Evolutionary conservation across 257 asterid species (phyloP), one percentile per base, ranked within the genome.

Genomic region (Primulina eburnea): DNA sequence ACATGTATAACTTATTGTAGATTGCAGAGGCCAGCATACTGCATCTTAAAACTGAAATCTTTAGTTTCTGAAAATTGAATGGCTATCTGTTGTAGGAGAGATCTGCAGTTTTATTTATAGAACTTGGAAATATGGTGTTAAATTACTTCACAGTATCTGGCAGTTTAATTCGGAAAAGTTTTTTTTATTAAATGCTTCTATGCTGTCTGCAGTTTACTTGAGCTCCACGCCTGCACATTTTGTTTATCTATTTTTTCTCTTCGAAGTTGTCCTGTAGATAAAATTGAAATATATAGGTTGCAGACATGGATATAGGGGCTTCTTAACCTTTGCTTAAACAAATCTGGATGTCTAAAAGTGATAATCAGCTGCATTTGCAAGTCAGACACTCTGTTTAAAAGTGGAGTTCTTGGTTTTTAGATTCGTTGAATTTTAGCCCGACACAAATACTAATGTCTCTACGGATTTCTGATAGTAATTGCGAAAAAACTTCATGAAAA

Each of bases 401-500:
- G 52, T 66, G 65, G 24, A 17, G 34, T 59, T 37, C 70, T 28
- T 72, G 38, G 24, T 16, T 6, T 59, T 40, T 47, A 47, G 18
- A 37, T 24, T 60, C 8, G 62, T 21, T 29, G 43, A 65, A 72
- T 28, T 26, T 57, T 73, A 32, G 40, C 37, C 32, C 60, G 21
- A n/a, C 60, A 26, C 61, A 53, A 59, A 55, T 62, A 67, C 67
- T 61, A 33, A 68, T 38, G 62, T 16, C 74, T 63, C 64, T 28
- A 26, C 14, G 50, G 30, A 26, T 70, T 4, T 50, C 40, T 68
- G 24, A 33, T 71, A 67, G 58, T 29, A 47, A 53, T 57, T 35
- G 60, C 21, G 60, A 16, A 67, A 59, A 53, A 58, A 18, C 24
- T 43, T 69, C 65, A 50, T 64, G 8, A 62, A 72, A 30, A 61